A percentile compares a stretch with the other conserved stretches of the same genome.
phyloP scores from a whole-genome alignment of 164 flowering plant genomes.

The Nymphaea thermarum region DNA sequence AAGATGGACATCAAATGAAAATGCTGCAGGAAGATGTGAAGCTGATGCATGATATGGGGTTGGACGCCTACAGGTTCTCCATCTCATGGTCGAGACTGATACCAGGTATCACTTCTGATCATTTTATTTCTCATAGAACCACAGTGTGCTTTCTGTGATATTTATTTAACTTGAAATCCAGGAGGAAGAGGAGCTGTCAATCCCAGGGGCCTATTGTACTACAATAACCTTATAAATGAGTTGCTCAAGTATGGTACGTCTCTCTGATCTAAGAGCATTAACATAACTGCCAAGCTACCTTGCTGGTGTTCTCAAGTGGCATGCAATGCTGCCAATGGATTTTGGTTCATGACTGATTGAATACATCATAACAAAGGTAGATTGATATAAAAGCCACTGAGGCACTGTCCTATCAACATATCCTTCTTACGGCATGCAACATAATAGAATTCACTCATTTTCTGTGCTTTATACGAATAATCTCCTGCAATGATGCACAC shows the following conservation, averaged over 20 bases:
- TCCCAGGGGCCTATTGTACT: conserved; percentile 14
- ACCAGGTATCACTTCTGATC: conserved; percentile 9
- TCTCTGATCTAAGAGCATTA: no score
- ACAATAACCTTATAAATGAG: conserved; percentile 37
- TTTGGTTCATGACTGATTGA: no score
- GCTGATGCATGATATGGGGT: conserved; percentile 15
- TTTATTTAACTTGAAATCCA: background rate
- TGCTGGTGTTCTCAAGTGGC: background rate
- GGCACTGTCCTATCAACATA: no score
- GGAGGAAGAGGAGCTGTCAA: conserved; percentile 12
- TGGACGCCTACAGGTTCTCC: conserved; percentile 16
- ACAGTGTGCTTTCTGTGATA: background rate
- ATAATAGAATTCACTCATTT: no score
- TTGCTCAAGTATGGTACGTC: conserved; percentile 22
- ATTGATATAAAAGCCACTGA: no score
- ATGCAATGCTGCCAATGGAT: background rate
- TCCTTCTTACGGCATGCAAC: no score
- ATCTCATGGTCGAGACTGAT: conserved; percentile 17
- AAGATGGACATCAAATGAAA: background rate
- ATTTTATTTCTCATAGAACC: background rate
- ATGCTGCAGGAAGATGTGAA: conserved; percentile 14
- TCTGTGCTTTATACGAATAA: no score
- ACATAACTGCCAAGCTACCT: no score
- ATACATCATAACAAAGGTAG: no score
- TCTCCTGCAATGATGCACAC: no score